These are phyloP conservation scores for Zalaria obscura DNA, from an alignment of 2,329 filamentous ascomycete genomes.

Conservation along the genomic window DNA sequence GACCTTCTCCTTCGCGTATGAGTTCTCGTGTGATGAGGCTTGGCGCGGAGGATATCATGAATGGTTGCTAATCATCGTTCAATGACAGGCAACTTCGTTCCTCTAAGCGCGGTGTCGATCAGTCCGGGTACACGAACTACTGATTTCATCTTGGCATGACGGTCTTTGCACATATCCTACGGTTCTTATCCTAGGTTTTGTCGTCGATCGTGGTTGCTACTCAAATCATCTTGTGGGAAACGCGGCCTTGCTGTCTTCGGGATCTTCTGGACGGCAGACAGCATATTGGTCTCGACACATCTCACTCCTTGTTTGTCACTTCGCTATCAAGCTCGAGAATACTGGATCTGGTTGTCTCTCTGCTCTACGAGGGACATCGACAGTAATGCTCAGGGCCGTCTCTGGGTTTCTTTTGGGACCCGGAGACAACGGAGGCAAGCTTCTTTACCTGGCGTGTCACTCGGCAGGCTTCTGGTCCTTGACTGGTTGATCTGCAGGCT, in stretches of 20 bases:
- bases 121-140: conserved; percentile 33
- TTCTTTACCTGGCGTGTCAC: conserved; percentile 21
- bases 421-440: background rate
- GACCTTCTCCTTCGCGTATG: conserved; percentile 70
- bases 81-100: conserved; percentile 35
- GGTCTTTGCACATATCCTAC: conserved; percentile 1
- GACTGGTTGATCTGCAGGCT: conserved; percentile 13
- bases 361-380: background rate
- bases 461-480: conserved; percentile 20
- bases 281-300: conserved; percentile 11
- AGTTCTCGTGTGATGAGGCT: conserved; percentile 61
- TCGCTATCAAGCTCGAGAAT: conserved; percentile 2
- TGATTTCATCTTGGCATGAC: conserved; percentile 16
- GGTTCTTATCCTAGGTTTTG: conserved; percentile 13
- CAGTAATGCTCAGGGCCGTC: background rate
- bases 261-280: conserved; percentile 22
- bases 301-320: conserved; percentile 6
- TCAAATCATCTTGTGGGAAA: conserved; percentile 24
- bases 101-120: conserved; percentile 35
- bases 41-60: conserved; percentile 48
- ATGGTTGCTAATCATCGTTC: conserved; percentile 29
- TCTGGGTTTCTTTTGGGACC: background rate
- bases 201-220: conserved; percentile 12
- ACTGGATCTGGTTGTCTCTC: background rate
- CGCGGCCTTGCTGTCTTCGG: conserved; percentile 27